Base-by-base conservation (phyloP, 2,329 filamentous ascomycete genomes). In the Alternaria novae-zelandiae region DNA sequence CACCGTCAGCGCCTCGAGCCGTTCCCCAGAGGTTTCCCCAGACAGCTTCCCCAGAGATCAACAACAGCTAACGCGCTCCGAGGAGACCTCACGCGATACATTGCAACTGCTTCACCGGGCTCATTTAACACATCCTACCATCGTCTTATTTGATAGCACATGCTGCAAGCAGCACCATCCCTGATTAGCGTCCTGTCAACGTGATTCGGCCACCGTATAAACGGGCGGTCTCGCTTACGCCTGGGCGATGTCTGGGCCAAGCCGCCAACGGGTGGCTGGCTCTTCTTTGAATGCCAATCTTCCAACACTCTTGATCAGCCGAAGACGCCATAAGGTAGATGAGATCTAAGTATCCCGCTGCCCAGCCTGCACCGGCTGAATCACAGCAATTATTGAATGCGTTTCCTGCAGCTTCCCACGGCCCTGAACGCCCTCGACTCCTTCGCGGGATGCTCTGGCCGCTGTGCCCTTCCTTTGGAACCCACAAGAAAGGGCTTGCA, bases 11-110 rank as follows among this genome's bases (percentile, higher is more conserved):
- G 61, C 61, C 23, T 47, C 51, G 59, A 43, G 44, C 53, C 54
- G 54, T 59, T 54, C 51, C 56, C 60, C 56, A 57, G 41, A 36
- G 17, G n/a, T 28, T 55, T 59, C 47, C 53, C 51, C 61, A 56
- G 43, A 57, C 12, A 51, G 11, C 21, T 55, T 59, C 47, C 53
- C 51, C 61, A 56, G 43, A 57, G 15, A 54, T 54, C 45, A 23
- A 26, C 55, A 30, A 55, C 53, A 46, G 54, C 60, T 43, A 45
- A 44, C 21, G 30, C 41, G 51, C 32, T 47, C 51, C 59, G 20
- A 57, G 60, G 59, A 59, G 57, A 20, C 23, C 30, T 45, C 55
- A 62, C 47, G 26, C 50, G 28, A 54, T 43, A 59, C 44, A 20
- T 45, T 26, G 21, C 30, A 51, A 13, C 13, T 20, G 20, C 30